Evolutionary conservation across 2,329 filamentous ascomycete genomes (phyloP), one percentile per base, ranked within the genome.

Genomic region (Colletotrichum liaoningense): DNA sequence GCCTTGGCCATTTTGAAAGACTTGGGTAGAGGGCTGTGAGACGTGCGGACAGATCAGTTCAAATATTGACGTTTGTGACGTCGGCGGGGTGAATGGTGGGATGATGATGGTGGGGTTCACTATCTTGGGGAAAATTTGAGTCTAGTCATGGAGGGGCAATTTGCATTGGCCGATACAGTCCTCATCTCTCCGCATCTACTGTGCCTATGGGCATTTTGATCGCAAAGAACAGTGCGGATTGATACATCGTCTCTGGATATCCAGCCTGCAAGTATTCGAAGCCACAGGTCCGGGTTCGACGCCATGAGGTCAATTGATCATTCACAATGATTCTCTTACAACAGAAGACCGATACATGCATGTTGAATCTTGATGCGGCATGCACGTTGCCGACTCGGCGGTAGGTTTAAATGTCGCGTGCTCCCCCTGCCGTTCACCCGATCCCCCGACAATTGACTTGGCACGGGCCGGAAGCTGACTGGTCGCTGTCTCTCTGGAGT

Each of bases 1-100:
- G 88, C 87, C 76, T 88, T 89, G 30, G 83, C 87, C 87, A 88
- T 88, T 30, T 65, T 72, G 65, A 24, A 63, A 26, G 14, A 22
- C n/a, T 24, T 19, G 30, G 35, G 11, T 1, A 60, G 16, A 14
- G 22, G 30, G 35, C 35, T 19, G 60, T 71, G 55, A 33, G 64
- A 60, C 28, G 22, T 30, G 38, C 49, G n/a, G 38, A 60, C 22
- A 60, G 56, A 35, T 56, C 33, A 49, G 55, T 56, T 38, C 26
- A 56, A 57, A 28, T 56, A 62, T 42, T 65, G 56, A 65, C 55
- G 56, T 71, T 46, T 52, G 70, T 73, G 70, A 73, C 70, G 70
- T 73, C 71, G 67, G 71, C 67, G 71, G 71, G 62, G 71, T 73
- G 67, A 52, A 62, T 28, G 46, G 62, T 49, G 65, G 63, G 59